Percentiles rank a stretch among this genome's conserved stretches.
Conservation (phyloP, 1,284 basidiomycete species). For the Heterobasidion occidentale region DNA sequence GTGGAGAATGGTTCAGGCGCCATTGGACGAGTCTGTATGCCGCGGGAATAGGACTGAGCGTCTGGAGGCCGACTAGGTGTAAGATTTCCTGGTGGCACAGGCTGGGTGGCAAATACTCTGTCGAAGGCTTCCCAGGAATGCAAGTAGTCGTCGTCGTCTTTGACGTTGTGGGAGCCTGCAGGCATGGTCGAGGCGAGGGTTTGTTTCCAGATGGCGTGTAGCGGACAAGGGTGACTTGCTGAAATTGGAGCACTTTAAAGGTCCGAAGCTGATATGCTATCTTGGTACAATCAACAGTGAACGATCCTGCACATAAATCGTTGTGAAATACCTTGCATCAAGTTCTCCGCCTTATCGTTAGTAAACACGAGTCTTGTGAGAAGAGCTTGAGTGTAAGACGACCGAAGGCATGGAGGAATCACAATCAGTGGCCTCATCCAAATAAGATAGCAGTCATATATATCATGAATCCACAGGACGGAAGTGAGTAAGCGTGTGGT, state of each 20-base stretch:
- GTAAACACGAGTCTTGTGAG: neutral
- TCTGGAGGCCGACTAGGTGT: slow-evolving; percentile 1
- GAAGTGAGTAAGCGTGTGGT: neutral
- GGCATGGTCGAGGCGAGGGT: slow-evolving; percentile 5
- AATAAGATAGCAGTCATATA: too few relatives aligned
- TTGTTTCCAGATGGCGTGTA: neutral
- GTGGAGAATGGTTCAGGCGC: slow-evolving; percentile 17
- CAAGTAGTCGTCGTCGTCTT: slow-evolving; percentile 22
- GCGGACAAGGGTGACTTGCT: slow-evolving; percentile 9
- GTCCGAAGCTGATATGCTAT: slow-evolving; percentile 10
- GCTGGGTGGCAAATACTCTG: slow-evolving; percentile 15
- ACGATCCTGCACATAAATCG: neutral
- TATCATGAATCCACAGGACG: too few relatives aligned
- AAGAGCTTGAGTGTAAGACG: neutral
- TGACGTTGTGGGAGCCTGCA: slow-evolving; percentile 5
- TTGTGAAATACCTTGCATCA: neutral
- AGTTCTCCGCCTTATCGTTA: neutral
- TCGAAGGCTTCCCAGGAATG: slow-evolving; percentile 31
- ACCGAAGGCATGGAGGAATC: neutral
- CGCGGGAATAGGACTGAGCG: neutral
- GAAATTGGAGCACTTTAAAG: slow-evolving; percentile 11
- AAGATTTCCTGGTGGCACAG: slow-evolving; percentile 7
- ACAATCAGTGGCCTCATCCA: too few relatives aligned
- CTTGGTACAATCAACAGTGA: neutral
- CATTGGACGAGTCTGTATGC: slow-evolving; percentile 8